phyloP scores from a whole-genome alignment of 768 basidiomycete species.

The Leccinum incarnatum region DNA sequence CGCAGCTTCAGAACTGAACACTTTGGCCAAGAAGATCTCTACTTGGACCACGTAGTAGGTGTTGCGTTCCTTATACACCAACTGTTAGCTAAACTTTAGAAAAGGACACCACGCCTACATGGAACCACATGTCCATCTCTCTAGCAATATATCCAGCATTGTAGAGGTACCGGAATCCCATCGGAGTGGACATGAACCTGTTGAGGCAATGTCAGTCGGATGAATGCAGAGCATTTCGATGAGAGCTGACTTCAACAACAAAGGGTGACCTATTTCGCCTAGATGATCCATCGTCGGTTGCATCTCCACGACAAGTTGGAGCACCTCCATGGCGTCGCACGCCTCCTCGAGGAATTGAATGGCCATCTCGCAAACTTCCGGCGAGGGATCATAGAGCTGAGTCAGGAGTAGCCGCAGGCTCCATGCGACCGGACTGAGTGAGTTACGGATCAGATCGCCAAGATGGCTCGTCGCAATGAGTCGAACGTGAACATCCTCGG shows the following conservation, averaged over 20 bases:
- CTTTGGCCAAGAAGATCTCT: slow-evolving; percentile 85
- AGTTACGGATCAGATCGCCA: slow-evolving; percentile 71
- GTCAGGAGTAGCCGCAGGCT: slow-evolving; percentile 87
- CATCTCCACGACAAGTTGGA: slow-evolving; percentile 91
- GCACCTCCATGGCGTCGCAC: slow-evolving; percentile 77
- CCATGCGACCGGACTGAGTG: slow-evolving; percentile 73
- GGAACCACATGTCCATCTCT: slow-evolving; percentile 96
- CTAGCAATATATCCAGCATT: slow-evolving; percentile 90
- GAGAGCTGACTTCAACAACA: slow-evolving; percentile 74
- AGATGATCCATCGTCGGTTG: slow-evolving; percentile 94
- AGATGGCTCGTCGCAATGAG: slow-evolving; percentile 87
- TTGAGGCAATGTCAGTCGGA: background rate
- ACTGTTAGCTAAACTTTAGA: slow-evolving; percentile 6
- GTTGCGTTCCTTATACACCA: slow-evolving; percentile 76
- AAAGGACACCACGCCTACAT: slow-evolving; percentile 48
- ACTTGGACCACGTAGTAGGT: slow-evolving; percentile 90
- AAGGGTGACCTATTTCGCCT: slow-evolving; percentile 85
- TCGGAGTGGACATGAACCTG: slow-evolving; percentile 92
- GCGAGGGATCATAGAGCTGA: slow-evolving; percentile 90
- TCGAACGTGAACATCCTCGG: slow-evolving; percentile 87
- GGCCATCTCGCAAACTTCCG: slow-evolving; percentile 88
- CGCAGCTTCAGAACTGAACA: slow-evolving; percentile 53
- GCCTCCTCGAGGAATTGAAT: slow-evolving; percentile 87
- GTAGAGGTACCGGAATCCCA: slow-evolving; percentile 90
- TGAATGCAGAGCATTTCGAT: background rate